These are phyloP conservation scores for Antitrichia curtipendula DNA, from an alignment of 225 moss, liverwort and hornwort genomes.

Conservation along the genomic window DNA sequence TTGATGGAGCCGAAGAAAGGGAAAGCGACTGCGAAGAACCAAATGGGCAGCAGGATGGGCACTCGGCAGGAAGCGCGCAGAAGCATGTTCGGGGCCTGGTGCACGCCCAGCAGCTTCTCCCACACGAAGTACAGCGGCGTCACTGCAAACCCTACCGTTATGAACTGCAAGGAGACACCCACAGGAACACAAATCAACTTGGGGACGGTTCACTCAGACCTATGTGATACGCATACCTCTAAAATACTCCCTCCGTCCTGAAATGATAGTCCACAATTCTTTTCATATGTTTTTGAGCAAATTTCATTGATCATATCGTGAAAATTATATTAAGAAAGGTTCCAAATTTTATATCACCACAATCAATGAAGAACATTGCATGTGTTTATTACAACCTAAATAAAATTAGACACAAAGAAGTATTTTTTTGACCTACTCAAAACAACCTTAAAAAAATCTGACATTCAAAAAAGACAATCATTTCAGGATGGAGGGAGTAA, in stretches of 20 bases:
- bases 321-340: too few species aligned
- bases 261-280: too few species aligned
- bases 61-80: conserved; percentile 40
- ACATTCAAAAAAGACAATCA: too few species aligned
- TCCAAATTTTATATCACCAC: too few species aligned
- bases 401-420: too few species aligned
- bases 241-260: not conserved
- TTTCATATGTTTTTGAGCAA: too few species aligned
- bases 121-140: conserved; percentile 46
- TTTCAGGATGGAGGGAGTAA: too few species aligned
- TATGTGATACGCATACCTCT: not conserved
- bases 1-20: conserved; percentile 55
- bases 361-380: too few species aligned
- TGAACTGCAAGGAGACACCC: conserved; percentile 6
- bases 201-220: not conserved
- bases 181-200: not conserved
- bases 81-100: conserved; percentile 24
- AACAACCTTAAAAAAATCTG: too few species aligned
- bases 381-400: too few species aligned
- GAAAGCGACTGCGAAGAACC: conserved; percentile 48
- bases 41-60: conserved; percentile 38
- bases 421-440: too few species aligned
- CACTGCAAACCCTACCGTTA: conserved; percentile 35
- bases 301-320: too few species aligned
- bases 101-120: conserved; percentile 51